Evolutionary conservation across 768 basidiomycete genomes (phyloP).

Genomic region (Trametes punicea): DNA sequence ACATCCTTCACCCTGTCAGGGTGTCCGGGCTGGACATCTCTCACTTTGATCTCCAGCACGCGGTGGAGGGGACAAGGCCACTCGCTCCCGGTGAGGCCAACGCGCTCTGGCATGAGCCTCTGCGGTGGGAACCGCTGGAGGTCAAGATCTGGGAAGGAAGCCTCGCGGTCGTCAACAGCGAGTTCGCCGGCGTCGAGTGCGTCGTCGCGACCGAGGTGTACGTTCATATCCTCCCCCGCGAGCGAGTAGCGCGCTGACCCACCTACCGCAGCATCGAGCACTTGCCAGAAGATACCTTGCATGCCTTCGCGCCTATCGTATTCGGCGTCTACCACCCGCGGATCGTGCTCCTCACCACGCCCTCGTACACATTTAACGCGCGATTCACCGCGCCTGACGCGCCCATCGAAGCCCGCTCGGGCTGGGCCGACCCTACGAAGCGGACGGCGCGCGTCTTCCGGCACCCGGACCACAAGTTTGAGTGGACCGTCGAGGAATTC

Average conservation of each 20-base stretch:
- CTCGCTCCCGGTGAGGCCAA: conserved; percentile 17
- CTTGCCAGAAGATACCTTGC: conserved; percentile 54
- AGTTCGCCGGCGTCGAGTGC: conserved; percentile 63
- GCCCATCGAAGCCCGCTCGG: conserved; percentile 36
- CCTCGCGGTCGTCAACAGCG: conserved; percentile 61
- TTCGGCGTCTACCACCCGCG: conserved; percentile 77
- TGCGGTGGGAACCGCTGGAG: conserved; percentile 67
- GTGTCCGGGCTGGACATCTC: conserved; percentile 69
- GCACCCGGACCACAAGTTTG: conserved; percentile 84
- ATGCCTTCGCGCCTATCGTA: conserved; percentile 63
- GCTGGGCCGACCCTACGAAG: conserved; percentile 70
- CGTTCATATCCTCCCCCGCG: conserved; percentile 29
- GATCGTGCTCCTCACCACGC: conserved; percentile 76
- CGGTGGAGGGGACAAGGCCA: conserved; percentile 47
- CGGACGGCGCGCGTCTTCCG: conserved; percentile 75
- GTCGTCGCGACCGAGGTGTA: conserved; percentile 83
- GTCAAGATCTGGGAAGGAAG: conserved; percentile 75
- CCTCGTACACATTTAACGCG: conserved; percentile 79
- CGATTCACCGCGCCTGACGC: conserved; percentile 61
- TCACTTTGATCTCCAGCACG: conserved; percentile 48
- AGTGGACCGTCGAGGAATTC: conserved; percentile 83
- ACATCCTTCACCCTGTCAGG: conserved; percentile 23
- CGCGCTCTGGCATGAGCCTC: conserved; percentile 15
- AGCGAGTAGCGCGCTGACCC: neutral
- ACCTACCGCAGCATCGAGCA: conserved; percentile 72